Base-by-base conservation (phyloP, 1,284 basidiomycete species). In the Mycosarcoma maydis region DNA sequence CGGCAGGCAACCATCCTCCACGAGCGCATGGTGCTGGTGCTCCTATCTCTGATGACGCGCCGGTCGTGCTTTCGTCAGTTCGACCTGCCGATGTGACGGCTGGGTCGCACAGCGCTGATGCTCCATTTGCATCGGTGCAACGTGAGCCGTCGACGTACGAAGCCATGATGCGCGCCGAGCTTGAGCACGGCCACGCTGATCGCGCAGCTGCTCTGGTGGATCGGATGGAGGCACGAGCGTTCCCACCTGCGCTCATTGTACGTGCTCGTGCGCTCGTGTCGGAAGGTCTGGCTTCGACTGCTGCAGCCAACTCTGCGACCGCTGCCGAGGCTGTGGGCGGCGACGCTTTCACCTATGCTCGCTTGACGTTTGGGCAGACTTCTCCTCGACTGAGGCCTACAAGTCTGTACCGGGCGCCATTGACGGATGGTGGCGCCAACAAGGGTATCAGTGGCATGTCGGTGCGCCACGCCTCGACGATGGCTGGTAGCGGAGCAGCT, bases 91-190 rank as follows among this genome's bases (percentile, higher is more conserved):
- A 20, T 16, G 22, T 42, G n/a, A 16, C 54, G 13, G 20, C 36
- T 26, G 42, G 13, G 4, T 26, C 27, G 9, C 30, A 27, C 30
- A 29, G 24, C 23, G 43, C 29, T 3, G 44, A 30, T 10, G 45
- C 40, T 16, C 76, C 84, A 0, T 83, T 85, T 74, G 87, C 85
- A 19, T 87, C 87, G 17, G 91, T 97, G 2, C 95, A 90, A 83
- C 89, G 94, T 66, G 95, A 98, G 86, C 93, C 94, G 61, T 83
- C 88, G 76, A 82, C 92, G 1, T 94, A 91, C 89, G 93, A 96
- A 81, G 88, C 88, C 6, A 98, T 98, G 93, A 90, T 99, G 68
- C 88, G 92, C 19, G 92, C 92, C 4, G 96, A 99, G 82, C 85
- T 98, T 9, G 87, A 87, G 16, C 87, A 86, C 45, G 92, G 92